A percentile compares a stretch with the other conserved stretches of the same genome.
phyloP scores from a whole-genome alignment of 2,329 filamentous ascomycete genomes.

The Orbilia ellipsospora region DNA sequence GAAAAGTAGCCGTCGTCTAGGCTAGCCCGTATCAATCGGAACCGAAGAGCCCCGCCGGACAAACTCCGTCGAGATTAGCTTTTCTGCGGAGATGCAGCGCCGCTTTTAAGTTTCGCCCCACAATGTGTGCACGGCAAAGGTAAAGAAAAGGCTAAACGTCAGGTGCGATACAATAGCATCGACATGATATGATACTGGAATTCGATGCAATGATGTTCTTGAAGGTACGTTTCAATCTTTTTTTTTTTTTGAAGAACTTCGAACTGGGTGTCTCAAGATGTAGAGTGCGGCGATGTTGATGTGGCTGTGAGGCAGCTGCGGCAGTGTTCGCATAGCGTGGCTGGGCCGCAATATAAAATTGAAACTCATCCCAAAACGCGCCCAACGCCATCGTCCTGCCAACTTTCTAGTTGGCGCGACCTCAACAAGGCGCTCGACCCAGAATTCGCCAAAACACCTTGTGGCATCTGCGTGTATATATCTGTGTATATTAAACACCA shows the following conservation, averaged over 20 bases:
- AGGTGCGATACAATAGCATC: neutral
- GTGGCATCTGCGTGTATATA: too few species aligned
- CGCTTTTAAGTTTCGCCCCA: constrained; percentile 4
- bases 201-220: too few species aligned
- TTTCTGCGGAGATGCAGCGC: constrained; percentile 1
- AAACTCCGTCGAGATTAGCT: constrained; percentile 12
- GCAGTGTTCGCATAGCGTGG: constrained; percentile 13
- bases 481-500: too few species aligned
- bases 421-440: neutral
- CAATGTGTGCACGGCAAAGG: neutral
- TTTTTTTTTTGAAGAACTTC: too few species aligned
- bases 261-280: too few species aligned
- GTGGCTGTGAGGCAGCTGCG: constrained; percentile 28
- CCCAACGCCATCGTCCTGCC: constrained; percentile 26
- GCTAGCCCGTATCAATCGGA: neutral
- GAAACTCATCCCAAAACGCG: constrained; percentile 20
- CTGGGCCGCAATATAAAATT: neutral
- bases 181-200: neutral
- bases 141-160: too few species aligned
- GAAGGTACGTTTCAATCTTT: too few species aligned
- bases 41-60: constrained; percentile 38
- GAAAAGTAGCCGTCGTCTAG: constrained; percentile 50
- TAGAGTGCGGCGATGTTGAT: too few species aligned
- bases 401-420: constrained; percentile 26
- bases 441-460: too few species aligned